Conservation (phyloP, 2,329 filamentous ascomycete species). For the Stagonosporopsis vannaccii region DNA sequence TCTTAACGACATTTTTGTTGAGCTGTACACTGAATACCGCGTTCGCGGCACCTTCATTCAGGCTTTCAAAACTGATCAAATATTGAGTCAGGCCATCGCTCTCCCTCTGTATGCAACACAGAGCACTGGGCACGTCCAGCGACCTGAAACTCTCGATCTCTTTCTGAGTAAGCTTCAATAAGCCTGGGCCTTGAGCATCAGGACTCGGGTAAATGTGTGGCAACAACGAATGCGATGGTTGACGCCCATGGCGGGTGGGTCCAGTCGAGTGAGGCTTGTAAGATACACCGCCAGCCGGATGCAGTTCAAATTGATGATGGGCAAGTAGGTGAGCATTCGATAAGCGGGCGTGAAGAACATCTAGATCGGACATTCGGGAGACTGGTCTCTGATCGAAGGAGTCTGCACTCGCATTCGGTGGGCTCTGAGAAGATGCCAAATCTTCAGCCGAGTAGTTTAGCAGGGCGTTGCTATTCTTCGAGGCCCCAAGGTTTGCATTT, state of each 20-base stretch:
- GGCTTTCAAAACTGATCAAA: conserved; percentile 31
- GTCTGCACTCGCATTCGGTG: background rate
- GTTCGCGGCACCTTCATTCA: conserved; percentile 47
- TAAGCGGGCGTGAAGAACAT: conserved; percentile 13
- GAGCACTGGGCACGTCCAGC: conserved; percentile 16
- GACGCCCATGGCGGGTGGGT: conserved; percentile 6
- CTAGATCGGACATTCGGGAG: conserved; percentile 9
- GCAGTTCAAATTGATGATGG: conserved; percentile 16
- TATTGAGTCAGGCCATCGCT: conserved; percentile 5
- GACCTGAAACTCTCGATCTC: conserved; percentile 18
- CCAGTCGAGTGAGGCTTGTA: conserved; percentile 6
- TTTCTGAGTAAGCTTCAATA: conserved; percentile 11
- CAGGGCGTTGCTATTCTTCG: background rate
- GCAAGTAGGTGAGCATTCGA: conserved; percentile 18
- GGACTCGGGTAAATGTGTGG: conserved; percentile 4
- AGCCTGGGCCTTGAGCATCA: background rate
- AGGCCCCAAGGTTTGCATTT: background rate
- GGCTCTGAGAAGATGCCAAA: background rate
- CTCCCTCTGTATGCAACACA: conserved; percentile 25
- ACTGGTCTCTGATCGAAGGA: background rate
- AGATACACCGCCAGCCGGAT: conserved; percentile 15
- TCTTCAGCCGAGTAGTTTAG: background rate
- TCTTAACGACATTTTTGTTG: background rate
- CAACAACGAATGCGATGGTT: conserved; percentile 14
- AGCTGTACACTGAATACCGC: conserved; percentile 39